These are phyloP conservation scores for Trypanosoma avium DNA, from an alignment of 208 protist genomes.

Conservation along the genomic window DNA sequence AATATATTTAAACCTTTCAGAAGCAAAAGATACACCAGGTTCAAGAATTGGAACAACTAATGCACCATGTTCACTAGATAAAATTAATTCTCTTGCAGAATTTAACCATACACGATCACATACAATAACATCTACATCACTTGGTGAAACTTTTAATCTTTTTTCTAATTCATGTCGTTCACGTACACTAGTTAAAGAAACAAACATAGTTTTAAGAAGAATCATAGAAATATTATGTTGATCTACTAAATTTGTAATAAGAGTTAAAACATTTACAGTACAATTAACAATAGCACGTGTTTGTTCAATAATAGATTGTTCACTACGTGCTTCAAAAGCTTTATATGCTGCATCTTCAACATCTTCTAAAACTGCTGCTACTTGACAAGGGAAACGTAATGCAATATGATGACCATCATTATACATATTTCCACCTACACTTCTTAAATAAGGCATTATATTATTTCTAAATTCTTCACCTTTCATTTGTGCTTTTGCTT, in stretches of 20 bases:
- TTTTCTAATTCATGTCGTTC: slow-evolving; percentile 75
- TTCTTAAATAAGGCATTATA: slow-evolving; percentile 45
- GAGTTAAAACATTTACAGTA: slow-evolving; percentile 86
- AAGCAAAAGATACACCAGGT: slow-evolving; percentile 22
- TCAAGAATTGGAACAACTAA: slow-evolving; percentile 76
- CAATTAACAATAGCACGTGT: slow-evolving; percentile 82
- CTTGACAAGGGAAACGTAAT: slow-evolving; percentile 83
- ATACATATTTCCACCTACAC: slow-evolving; percentile 53
- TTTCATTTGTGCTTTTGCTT: slow-evolving; percentile 37
- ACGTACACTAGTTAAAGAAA: slow-evolving; percentile 79
- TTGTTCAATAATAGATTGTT: slow-evolving; percentile 58
- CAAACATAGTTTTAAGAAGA: slow-evolving; percentile 89
- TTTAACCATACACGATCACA: slow-evolving; percentile 86
- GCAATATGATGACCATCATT: slow-evolving; percentile 37
- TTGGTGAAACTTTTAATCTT: slow-evolving; percentile 57
- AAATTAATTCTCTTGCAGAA: slow-evolving; percentile 59
- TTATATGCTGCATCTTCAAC: slow-evolving; percentile 35
- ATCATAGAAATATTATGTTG: slow-evolving; percentile 89
- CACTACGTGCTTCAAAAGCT: slow-evolving; percentile 17
- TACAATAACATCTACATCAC: slow-evolving; percentile 86
- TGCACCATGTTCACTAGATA: slow-evolving; percentile 55
- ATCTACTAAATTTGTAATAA: slow-evolving; percentile 84
- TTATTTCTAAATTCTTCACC: slow-evolving; percentile 32
- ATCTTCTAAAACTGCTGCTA: slow-evolving; percentile 75
- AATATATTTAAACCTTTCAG: slow-evolving; percentile 58